Evolutionary conservation across 2,329 filamentous ascomycete species (phyloP).

Genomic region (Calonectria multiphialidica): DNA sequence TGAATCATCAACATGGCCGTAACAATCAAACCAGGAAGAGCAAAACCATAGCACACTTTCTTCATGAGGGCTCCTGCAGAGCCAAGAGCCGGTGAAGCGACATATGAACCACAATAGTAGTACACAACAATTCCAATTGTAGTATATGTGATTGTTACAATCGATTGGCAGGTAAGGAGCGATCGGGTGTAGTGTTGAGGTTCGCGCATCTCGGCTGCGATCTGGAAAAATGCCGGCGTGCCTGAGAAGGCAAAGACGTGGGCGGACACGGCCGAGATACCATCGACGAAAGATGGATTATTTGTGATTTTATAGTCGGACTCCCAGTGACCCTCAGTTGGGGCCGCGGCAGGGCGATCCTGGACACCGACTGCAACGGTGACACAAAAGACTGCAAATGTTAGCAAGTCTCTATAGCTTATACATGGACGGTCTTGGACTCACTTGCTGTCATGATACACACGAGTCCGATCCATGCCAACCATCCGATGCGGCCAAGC

Average conservation of each 20-base stretch:
- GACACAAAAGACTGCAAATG: constrained; percentile 28
- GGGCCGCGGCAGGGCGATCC: constrained; percentile 31
- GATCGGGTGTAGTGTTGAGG: constrained; percentile 42
- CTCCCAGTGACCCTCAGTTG: constrained; percentile 36
- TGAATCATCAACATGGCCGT: constrained; percentile 44
- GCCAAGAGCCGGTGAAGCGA: constrained; percentile 60
- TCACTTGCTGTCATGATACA: constrained; percentile 28
- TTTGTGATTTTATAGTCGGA: constrained; percentile 47
- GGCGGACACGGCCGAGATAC: constrained; percentile 46
- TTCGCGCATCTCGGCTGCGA: constrained; percentile 48
- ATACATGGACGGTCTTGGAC: not conserved
- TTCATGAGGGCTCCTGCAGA: constrained; percentile 57
- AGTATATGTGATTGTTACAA: constrained; percentile 48
- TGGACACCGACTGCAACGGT: constrained; percentile 37
- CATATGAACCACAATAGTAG: constrained; percentile 59
- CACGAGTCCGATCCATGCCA: not conserved
- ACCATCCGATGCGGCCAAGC: constrained; percentile 3
- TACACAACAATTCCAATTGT: constrained; percentile 55
- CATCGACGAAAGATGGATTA: constrained; percentile 47
- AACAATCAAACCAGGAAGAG: constrained; percentile 45
- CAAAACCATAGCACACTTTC: constrained; percentile 57
- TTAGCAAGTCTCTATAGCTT: not conserved
- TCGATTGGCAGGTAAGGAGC: constrained; percentile 41
- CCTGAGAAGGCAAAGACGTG: constrained; percentile 54
- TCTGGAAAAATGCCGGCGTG: constrained; percentile 49